Evolutionary conservation across 208 protist genomes (phyloP).

Genomic region (Lotmaria passim): DNA sequence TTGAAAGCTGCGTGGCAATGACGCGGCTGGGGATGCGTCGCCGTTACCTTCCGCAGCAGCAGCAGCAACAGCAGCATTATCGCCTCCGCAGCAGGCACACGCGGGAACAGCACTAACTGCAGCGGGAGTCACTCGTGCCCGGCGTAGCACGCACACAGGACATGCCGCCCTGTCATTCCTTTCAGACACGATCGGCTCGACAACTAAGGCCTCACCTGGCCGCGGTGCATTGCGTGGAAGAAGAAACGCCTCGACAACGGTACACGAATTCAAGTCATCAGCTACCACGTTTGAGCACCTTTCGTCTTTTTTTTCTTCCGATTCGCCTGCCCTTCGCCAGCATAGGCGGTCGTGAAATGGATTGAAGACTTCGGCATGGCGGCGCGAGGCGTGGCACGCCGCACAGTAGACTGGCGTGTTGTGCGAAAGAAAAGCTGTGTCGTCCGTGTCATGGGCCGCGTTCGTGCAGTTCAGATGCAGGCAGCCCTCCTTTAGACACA

Average conservation of each 20-base stretch:
- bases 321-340: background rate
- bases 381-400: conserved; percentile 28
- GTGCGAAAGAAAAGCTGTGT: background rate
- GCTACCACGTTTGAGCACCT: background rate
- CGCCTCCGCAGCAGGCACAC: conserved; percentile 18
- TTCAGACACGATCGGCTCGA: background rate
- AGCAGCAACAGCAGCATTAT: no score
- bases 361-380: conserved; percentile 15
- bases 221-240: background rate
- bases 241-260: background rate
- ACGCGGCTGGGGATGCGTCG: background rate
- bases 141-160: background rate
- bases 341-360: conserved; percentile 21
- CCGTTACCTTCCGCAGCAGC: background rate
- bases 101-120: background rate
- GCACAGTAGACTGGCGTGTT: conserved; percentile 11
- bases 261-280: no score
- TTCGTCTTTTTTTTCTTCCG: background rate
- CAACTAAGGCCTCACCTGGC: background rate
- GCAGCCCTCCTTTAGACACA: conserved; percentile 70
- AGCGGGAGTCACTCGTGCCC: background rate
- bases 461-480: conserved; percentile 53
- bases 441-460: background rate
- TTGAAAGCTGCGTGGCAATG: background rate
- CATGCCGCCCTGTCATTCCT: background rate